Evolutionary conservation across 2,329 filamentous ascomycete species (phyloP).

Genomic region (Scedosporium aurantiacum): DNA sequence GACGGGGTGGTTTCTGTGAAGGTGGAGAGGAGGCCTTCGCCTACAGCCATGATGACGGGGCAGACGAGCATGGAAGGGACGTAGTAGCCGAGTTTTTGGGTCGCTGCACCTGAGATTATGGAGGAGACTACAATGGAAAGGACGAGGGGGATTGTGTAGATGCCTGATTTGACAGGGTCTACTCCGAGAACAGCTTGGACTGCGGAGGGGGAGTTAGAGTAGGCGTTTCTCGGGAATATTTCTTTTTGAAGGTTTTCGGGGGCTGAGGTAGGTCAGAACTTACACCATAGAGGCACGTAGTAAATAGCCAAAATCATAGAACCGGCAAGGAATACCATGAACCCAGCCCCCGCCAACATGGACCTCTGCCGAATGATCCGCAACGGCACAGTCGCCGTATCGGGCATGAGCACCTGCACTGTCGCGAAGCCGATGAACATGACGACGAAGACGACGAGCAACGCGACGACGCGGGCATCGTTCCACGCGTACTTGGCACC

Average conservation of each 20-base stretch:
- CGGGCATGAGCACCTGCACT: constrained; percentile 41
- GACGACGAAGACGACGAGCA: constrained; percentile 40
- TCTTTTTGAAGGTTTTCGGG: background rate
- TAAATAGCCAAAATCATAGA: constrained; percentile 44
- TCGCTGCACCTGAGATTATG: constrained; percentile 34
- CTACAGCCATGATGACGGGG: constrained; percentile 37
- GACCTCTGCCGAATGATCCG: constrained; percentile 43
- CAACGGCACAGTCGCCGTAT: constrained; percentile 45
- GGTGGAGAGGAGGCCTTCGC: constrained; percentile 47
- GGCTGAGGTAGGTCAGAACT: constrained; percentile 15
- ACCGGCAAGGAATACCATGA: constrained; percentile 35
- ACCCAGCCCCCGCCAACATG: constrained; percentile 35
- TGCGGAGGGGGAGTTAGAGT: constrained; percentile 15
- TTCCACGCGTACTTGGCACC: constrained; percentile 42
- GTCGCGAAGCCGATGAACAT: constrained; percentile 34
- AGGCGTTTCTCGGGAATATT: background rate
- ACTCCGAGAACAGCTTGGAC: constrained; percentile 46
- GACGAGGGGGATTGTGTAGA: constrained; percentile 46
- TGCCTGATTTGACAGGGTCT: constrained; percentile 41
- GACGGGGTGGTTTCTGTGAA: constrained; percentile 34
- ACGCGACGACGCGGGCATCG: constrained; percentile 38
- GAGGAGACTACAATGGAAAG: constrained; percentile 43
- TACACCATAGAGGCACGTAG: constrained; percentile 45
- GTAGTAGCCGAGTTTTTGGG: constrained; percentile 48
- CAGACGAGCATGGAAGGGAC: constrained; percentile 43